A percentile compares a stretch with the other conserved stretches of the same genome.
These are phyloP conservation scores for Globisporangium orthogonon DNA, from an alignment of 352 stramenopile species.

Conservation along the genomic window DNA sequence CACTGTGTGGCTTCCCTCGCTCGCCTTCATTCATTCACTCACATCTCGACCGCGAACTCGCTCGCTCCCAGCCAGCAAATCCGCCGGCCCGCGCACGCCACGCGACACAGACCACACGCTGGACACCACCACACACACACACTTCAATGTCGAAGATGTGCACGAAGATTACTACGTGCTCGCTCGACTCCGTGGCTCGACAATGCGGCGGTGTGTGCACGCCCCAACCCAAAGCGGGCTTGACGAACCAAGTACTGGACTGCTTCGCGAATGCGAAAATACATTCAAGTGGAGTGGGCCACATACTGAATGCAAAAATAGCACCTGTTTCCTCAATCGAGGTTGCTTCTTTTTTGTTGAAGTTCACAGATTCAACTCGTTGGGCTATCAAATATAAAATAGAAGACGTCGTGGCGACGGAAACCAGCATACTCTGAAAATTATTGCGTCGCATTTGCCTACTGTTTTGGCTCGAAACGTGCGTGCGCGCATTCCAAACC, in stretches of 20 bases:
- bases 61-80: slow-evolving; percentile 9
- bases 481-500: too few relatives aligned
- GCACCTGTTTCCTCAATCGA: slow-evolving; percentile 13
- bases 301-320: neutral
- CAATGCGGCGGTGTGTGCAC: neutral
- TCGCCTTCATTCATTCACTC: too few relatives aligned
- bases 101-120: too few relatives aligned
- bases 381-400: too few relatives aligned
- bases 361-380: slow-evolving; percentile 1
- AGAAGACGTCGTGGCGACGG: too few relatives aligned
- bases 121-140: neutral
- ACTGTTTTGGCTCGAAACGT: too few relatives aligned
- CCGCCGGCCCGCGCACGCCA: neutral
- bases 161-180: too few relatives aligned
- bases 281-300: neutral
- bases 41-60: slow-evolving; percentile 1
- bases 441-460: too few relatives aligned
- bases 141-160: neutral
- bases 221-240: too few relatives aligned
- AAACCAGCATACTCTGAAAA: too few relatives aligned
- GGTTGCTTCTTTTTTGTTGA: slow-evolving; percentile 31
- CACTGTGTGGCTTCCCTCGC: neutral
- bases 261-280: too few relatives aligned
- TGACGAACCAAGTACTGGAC: neutral
- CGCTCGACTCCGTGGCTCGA: neutral